Conservation (phyloP, 1,284 basidiomycete species). For the Termitomyces sp. region DNA sequence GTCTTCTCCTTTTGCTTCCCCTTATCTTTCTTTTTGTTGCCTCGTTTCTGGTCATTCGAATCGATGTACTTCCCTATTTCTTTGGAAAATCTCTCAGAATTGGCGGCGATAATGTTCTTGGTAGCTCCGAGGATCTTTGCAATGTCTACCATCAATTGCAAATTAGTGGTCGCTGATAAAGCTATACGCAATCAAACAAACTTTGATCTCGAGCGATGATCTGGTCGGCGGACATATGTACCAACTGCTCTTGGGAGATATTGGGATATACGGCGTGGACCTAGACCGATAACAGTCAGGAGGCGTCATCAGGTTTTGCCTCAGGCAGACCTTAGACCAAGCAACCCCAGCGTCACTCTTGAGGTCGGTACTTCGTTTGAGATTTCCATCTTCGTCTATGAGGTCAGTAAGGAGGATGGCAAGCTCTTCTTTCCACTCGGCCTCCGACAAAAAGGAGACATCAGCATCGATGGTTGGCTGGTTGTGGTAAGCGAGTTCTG, state of each 20-base stretch:
- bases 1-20: slow-evolving; percentile 35
- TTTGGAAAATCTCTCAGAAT: slow-evolving; percentile 47
- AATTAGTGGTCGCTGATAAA: background rate
- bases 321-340: slow-evolving; percentile 46
- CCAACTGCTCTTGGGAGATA: slow-evolving; percentile 41
- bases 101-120: slow-evolving; percentile 43
- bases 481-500: slow-evolving; percentile 51
- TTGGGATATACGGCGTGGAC: slow-evolving; percentile 58
- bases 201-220: slow-evolving; percentile 44
- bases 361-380: slow-evolving; percentile 49
- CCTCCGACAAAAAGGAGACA: slow-evolving; percentile 49
- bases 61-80: slow-evolving; percentile 62
- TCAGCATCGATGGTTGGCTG: slow-evolving; percentile 52
- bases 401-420: slow-evolving; percentile 49
- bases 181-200: slow-evolving; percentile 21
- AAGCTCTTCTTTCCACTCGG: slow-evolving; percentile 56
- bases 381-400: slow-evolving; percentile 50
- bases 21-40: slow-evolving; percentile 41
- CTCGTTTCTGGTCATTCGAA: slow-evolving; percentile 54
- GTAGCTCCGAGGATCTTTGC: slow-evolving; percentile 44
- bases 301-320: background rate
- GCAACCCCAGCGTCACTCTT: slow-evolving; percentile 56
- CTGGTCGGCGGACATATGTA: slow-evolving; percentile 43
- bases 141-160: slow-evolving; percentile 26
- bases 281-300: slow-evolving; percentile 24